phyloP scores from a whole-genome alignment of 1,139 yeast genomes.

The Protomyces inouyei region DNA sequence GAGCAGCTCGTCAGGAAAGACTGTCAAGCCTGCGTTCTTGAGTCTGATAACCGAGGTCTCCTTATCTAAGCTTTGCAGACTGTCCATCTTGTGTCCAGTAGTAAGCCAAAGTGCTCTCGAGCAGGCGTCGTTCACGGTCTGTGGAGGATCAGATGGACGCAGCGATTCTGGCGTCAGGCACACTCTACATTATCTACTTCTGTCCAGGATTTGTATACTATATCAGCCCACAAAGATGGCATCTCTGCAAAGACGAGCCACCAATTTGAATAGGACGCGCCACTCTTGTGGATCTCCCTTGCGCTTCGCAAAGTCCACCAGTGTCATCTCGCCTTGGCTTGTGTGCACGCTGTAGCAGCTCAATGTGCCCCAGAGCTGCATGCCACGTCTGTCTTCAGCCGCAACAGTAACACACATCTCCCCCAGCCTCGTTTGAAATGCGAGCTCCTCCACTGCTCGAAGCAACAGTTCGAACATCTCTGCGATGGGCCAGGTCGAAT shows the following conservation, averaged over 20 bases:
- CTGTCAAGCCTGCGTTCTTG: background rate
- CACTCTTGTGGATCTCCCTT: conserved; percentile 66
- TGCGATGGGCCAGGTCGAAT: conserved; percentile 45
- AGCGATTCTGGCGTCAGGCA: no score
- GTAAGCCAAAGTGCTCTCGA: no score
- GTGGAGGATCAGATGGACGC: no score
- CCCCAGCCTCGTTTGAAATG: conserved; percentile 13
- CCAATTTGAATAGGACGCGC: conserved; percentile 53
- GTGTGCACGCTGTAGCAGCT: conserved; percentile 41
- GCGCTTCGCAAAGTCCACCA: conserved; percentile 50
- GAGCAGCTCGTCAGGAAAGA: conserved; percentile 2
- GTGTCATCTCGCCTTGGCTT: conserved; percentile 33
- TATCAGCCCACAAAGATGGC: conserved; percentile 8
- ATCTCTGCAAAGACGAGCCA: conserved; percentile 14
- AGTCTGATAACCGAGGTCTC: background rate
- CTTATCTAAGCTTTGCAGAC: background rate
- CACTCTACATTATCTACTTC: background rate
- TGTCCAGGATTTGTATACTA: conserved; percentile 1
- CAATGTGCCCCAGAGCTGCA: conserved; percentile 48
- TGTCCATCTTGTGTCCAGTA: background rate
- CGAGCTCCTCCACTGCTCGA: conserved; percentile 43
- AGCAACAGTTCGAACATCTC: conserved; percentile 37
- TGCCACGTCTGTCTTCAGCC: conserved; percentile 46
- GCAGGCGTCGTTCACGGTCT: no score
- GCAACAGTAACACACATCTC: conserved; percentile 29